A percentile compares a stretch with the other conserved stretches of the same genome.
Conservation (phyloP, 148 eudicot genomes). For the Polygonum aviculare region DNA sequence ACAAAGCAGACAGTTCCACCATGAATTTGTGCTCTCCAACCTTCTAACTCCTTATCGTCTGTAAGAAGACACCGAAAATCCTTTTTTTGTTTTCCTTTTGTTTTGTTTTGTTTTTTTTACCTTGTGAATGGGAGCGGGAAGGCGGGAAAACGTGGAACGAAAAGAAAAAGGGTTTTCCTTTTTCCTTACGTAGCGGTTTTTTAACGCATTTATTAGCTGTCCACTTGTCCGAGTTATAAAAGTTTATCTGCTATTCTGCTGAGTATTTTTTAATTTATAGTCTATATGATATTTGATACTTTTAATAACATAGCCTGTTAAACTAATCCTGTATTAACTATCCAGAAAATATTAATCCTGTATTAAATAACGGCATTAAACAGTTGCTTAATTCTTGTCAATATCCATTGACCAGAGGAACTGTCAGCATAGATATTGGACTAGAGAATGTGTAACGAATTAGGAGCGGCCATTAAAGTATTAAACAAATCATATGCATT, state of each 20-base stretch:
- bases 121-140: neutral
- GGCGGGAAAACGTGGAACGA: slow-evolving; percentile 9
- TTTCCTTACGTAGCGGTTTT: neutral
- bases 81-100: neutral
- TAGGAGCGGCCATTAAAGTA: too few relatives aligned
- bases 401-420: neutral
- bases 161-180: neutral
- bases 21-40: neutral
- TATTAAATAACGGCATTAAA: neutral
- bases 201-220: neutral
- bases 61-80: neutral
- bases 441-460: neutral
- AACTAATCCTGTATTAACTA: too few relatives aligned
- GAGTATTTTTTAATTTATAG: neutral
- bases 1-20: neutral
- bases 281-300: neutral
- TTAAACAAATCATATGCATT: too few relatives aligned
- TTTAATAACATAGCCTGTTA: too few relatives aligned
- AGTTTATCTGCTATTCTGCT: neutral
- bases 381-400: neutral
- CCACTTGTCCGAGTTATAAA: neutral
- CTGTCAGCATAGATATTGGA: neutral
- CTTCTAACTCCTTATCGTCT: neutral
- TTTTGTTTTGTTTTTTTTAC: neutral
- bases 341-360: neutral